These are phyloP conservation scores for Sclerotinia trifoliorum DNA, from an alignment of 2,329 filamentous ascomycete species.

Conservation along the genomic window DNA sequence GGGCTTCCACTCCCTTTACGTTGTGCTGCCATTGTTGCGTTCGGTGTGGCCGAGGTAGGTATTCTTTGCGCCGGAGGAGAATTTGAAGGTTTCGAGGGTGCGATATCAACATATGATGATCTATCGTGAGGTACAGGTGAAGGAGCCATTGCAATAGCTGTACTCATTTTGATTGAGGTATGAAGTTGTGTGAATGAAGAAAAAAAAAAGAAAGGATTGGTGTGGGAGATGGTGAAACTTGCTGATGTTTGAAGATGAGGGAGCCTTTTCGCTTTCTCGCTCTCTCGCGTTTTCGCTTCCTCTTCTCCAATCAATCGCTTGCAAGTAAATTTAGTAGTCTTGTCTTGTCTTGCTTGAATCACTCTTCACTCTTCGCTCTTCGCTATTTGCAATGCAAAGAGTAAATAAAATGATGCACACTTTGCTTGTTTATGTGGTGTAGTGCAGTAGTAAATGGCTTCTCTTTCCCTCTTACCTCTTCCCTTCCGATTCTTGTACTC, in stretches of 20 bases:
- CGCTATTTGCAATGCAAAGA: not conserved
- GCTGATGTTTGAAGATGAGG: slow-evolving; percentile 20
- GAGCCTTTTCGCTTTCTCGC: slow-evolving; percentile 18
- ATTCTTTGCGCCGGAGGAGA: slow-evolving; percentile 37
- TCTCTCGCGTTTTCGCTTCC: slow-evolving; percentile 23
- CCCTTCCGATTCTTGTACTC: slow-evolving; percentile 24
- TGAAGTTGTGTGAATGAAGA: not conserved
- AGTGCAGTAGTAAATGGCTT: not conserved
- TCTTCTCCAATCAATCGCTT: slow-evolving; percentile 16
- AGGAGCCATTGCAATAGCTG: slow-evolving; percentile 66
- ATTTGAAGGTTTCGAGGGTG: slow-evolving; percentile 40
- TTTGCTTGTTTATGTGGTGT: not conserved
- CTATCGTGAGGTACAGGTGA: slow-evolving; percentile 66
- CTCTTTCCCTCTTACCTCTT: slow-evolving; percentile 8
- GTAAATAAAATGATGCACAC: not conserved
- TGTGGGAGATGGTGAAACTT: slow-evolving; percentile 20
- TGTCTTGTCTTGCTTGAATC: slow-evolving; percentile 1
- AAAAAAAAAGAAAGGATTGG: not conserved
- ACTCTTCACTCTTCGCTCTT: not conserved
- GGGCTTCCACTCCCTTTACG: slow-evolving; percentile 57
- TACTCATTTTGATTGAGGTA: slow-evolving; percentile 54
- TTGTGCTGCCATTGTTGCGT: slow-evolving; percentile 44
- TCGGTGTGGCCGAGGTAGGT: slow-evolving; percentile 44
- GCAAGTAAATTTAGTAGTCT: not conserved
- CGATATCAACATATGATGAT: slow-evolving; percentile 54